phyloP scores from a whole-genome alignment of 1,284 basidiomycete species.

The Coniferiporia sulphurascens region DNA sequence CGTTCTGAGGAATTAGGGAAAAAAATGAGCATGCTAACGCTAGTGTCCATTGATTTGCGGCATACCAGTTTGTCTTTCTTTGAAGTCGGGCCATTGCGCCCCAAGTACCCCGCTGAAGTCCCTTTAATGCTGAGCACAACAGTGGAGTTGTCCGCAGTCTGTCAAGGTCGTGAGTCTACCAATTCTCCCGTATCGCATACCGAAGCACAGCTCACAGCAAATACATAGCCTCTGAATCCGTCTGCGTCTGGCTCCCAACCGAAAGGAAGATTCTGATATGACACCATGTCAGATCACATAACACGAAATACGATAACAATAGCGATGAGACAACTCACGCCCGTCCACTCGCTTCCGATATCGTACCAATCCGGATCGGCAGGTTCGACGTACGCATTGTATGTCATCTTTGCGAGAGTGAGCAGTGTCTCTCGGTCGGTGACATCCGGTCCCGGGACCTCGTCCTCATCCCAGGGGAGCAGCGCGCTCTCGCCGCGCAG shows the following conservation, averaged over 20 bases:
- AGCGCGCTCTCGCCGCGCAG: slow-evolving; percentile 41
- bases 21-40: background rate
- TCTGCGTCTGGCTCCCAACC: slow-evolving; percentile 90
- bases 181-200: too few species aligned
- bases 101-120: slow-evolving; percentile 78
- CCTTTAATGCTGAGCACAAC: slow-evolving; percentile 93
- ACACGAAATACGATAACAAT: background rate
- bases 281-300: background rate
- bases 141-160: slow-evolving; percentile 64
- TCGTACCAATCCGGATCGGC: slow-evolving; percentile 76
- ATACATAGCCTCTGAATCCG: slow-evolving; percentile 89
- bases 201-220: slow-evolving; percentile 39
- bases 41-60: background rate
- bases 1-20: slow-evolving; percentile 37
- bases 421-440: slow-evolving; percentile 74
- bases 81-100: slow-evolving; percentile 79
- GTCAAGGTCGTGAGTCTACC: background rate
- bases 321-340: slow-evolving; percentile 37
- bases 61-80: slow-evolving; percentile 77
- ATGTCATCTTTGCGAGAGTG: slow-evolving; percentile 90
- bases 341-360: slow-evolving; percentile 58
- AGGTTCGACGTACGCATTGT: slow-evolving; percentile 64
- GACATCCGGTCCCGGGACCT: slow-evolving; percentile 64
- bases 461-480: slow-evolving; percentile 59
- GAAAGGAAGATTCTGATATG: slow-evolving; percentile 67